A percentile compares a stretch with the other conserved stretches of the same genome.
Conservation (phyloP, 2,329 filamentous ascomycete species). For the Aspergillus luchuensis region DNA sequence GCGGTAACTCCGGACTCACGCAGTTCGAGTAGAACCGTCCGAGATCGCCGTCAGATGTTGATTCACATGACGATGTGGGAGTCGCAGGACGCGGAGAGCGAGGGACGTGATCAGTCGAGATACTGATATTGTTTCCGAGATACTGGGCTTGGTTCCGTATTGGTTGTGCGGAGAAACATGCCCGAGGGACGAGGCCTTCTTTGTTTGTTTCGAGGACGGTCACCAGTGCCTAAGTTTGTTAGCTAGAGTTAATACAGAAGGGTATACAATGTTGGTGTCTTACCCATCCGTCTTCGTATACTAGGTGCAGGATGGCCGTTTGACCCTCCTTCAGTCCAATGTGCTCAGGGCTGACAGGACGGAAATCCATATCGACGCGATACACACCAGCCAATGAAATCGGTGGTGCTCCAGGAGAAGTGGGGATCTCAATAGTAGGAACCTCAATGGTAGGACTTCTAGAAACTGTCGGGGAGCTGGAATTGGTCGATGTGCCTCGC, state of each 20-base stretch:
- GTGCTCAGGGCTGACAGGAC: constrained; percentile 4
- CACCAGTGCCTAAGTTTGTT: not conserved
- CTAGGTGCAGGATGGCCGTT: constrained; percentile 4
- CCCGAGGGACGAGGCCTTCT: constrained; percentile 2
- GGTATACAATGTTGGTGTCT: not conserved
- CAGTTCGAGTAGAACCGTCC: constrained; percentile 5
- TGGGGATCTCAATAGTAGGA: constrained; percentile 1
- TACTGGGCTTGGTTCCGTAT: constrained; percentile 9
- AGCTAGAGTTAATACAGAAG: not conserved
- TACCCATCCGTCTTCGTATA: constrained; percentile 10
- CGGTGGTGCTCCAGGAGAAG: not conserved
- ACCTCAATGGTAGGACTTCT: constrained; percentile 1
- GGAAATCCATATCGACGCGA: constrained; percentile 4
- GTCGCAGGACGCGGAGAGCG: not conserved
- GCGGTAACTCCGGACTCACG: not conserved
- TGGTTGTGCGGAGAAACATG: not conserved
- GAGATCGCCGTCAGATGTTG: not conserved
- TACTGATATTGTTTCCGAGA: constrained; percentile 5
- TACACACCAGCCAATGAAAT: constrained; percentile 5
- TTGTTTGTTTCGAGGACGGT: constrained; percentile 1
- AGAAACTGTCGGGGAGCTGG: not conserved
- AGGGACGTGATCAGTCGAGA: constrained; percentile 2
- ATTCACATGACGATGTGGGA: not conserved
- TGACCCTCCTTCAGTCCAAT: constrained; percentile 5
- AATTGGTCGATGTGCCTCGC: not conserved